These are phyloP conservation scores for Gillenia trifoliata DNA, from an alignment of 306 rosid genomes.

Conservation along the genomic window DNA sequence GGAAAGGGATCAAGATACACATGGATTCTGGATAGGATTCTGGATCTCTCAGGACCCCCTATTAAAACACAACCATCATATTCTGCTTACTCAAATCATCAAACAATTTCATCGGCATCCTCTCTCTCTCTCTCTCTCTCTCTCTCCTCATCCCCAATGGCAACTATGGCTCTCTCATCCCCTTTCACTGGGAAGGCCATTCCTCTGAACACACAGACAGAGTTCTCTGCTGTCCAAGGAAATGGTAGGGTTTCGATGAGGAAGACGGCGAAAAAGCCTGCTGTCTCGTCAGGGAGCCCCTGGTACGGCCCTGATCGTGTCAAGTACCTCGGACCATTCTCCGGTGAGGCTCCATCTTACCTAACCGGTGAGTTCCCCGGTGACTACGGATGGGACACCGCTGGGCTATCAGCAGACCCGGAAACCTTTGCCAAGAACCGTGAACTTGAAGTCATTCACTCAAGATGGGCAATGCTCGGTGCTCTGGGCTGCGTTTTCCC, in stretches of 20 bases:
- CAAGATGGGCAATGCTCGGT: constrained; percentile 38
- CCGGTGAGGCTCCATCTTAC: constrained; percentile 38
- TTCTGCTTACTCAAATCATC: neutral
- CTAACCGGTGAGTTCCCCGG: constrained; percentile 29
- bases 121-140: neutral
- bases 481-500: constrained; percentile 41
- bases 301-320: constrained; percentile 34
- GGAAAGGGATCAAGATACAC: neutral
- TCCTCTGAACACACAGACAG: constrained; percentile 17
- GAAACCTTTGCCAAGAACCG: constrained; percentile 35
- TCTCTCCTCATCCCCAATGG: constrained; percentile 2
- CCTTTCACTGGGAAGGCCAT: constrained; percentile 28
- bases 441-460: constrained; percentile 29
- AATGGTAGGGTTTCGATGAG: constrained; percentile 29
- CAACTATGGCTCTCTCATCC: constrained; percentile 36
- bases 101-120: neutral
- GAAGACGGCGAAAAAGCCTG: constrained; percentile 20
- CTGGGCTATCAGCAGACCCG: constrained; percentile 30
- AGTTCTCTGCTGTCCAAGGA: constrained; percentile 14
- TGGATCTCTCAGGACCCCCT: constrained; percentile 1
- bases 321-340: constrained; percentile 39
- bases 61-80: neutral
- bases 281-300: constrained; percentile 27
- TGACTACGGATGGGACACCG: constrained; percentile 38
- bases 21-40: constrained; percentile 8